Evolutionary conservation across 2,329 filamentous ascomycete genomes (phyloP).

Genomic region (Penicillium vulpinum): DNA sequence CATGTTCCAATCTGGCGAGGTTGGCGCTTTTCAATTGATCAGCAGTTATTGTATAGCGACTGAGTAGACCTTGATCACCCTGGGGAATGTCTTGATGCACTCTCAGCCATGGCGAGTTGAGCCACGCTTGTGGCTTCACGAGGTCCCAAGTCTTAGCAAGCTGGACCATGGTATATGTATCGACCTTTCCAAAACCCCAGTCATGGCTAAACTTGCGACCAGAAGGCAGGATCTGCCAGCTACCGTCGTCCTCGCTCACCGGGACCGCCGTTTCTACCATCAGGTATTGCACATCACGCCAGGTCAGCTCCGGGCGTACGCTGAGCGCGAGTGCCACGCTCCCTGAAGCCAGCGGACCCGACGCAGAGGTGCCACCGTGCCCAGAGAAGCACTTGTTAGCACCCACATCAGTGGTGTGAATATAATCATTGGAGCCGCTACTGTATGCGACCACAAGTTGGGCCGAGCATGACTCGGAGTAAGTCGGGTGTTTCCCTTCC

Average conservation of each 20-base stretch:
- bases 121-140: constrained; percentile 96
- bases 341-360: constrained; percentile 87
- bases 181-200: constrained; percentile 93
- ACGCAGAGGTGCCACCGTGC: constrained; percentile 96
- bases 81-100: constrained; percentile 84
- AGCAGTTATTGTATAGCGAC: constrained; percentile 76
- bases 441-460: constrained; percentile 96
- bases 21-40: constrained; percentile 82
- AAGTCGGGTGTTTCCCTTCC: constrained; percentile 85
- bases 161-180: constrained; percentile 82
- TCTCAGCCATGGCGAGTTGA: constrained; percentile 88
- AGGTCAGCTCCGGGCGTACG: constrained; percentile 80
- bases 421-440: constrained; percentile 82
- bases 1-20: constrained; percentile 83
- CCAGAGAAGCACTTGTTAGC: constrained; percentile 71
- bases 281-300: constrained; percentile 94
- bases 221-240: constrained; percentile 79
- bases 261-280: constrained; percentile 81
- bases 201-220: constrained; percentile 91
- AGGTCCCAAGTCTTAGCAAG: constrained; percentile 79
- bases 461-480: constrained; percentile 94
- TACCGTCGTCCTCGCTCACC: constrained; percentile 69
- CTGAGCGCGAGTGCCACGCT: constrained; percentile 87
- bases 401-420: constrained; percentile 96
- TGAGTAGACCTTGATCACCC: constrained; percentile 74